Evolutionary conservation across 2,329 filamentous ascomycete species (phyloP).

Genomic region (Ilyonectria mors-panacis): DNA sequence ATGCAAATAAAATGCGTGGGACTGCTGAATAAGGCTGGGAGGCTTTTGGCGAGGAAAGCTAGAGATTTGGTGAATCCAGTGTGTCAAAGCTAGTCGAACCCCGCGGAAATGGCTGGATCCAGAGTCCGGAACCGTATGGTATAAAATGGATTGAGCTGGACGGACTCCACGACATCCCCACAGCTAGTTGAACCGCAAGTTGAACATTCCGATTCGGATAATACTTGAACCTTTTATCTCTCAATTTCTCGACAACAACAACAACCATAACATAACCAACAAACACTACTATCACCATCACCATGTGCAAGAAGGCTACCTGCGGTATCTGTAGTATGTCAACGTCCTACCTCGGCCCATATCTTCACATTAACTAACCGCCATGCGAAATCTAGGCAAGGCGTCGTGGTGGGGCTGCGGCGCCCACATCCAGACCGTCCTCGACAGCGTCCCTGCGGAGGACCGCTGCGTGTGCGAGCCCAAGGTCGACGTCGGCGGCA

Average conservation of each 20-base stretch:
- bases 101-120: background rate
- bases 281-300: background rate
- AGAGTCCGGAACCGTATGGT: background rate
- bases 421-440: constrained; percentile 71
- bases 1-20: background rate
- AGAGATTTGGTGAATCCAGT: background rate
- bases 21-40: background rate
- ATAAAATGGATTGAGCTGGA: constrained; percentile 1
- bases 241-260: background rate
- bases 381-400: constrained; percentile 38
- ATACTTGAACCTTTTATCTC: background rate
- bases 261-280: background rate
- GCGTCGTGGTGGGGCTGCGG: constrained; percentile 76
- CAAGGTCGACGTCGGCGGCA: constrained; percentile 72
- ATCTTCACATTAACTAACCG: background rate
- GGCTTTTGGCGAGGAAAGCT: background rate
- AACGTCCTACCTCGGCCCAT: constrained; percentile 11
- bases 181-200: background rate
- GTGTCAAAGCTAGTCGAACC: background rate
- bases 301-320: constrained; percentile 31
- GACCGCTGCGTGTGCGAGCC: constrained; percentile 78
- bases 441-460: constrained; percentile 70
- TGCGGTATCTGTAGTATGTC: constrained; percentile 28
- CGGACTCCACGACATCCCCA: background rate
- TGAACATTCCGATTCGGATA: background rate